Percentiles rank a stretch among this genome's conserved stretches.
Conservation (phyloP, 768 basidiomycete species). For the Panaeolus papilionaceus region DNA sequence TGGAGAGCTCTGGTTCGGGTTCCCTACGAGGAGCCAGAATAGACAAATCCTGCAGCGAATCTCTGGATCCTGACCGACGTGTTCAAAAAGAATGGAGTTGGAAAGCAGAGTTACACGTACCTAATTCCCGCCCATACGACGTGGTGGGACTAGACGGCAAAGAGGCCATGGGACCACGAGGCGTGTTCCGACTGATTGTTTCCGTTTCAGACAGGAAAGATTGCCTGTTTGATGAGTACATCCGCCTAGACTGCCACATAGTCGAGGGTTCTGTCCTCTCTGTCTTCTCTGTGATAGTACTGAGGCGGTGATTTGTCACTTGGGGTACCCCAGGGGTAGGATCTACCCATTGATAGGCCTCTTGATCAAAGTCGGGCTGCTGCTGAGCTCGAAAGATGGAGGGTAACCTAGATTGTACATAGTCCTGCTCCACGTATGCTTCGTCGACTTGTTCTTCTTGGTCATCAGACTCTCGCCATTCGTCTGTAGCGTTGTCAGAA, state of each 20-base stretch:
- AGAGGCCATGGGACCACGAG: conserved; percentile 47
- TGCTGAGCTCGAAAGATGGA: conserved; percentile 69
- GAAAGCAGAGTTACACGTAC: conserved; percentile 39
- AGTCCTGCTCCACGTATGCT: conserved; percentile 26
- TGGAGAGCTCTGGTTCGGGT: conserved; percentile 51
- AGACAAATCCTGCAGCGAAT: conserved; percentile 2
- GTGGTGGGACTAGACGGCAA: conserved; percentile 51
- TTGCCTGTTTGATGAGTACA: background rate
- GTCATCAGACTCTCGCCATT: conserved; percentile 17
- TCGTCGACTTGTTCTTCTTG: conserved; percentile 20
- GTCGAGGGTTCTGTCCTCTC: conserved; percentile 68
- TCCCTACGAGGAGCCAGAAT: background rate
- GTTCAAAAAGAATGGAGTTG: background rate
- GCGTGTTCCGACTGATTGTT: conserved; percentile 17
- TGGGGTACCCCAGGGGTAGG: conserved; percentile 27
- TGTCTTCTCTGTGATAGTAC: conserved; percentile 71
- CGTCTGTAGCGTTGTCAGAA: conserved; percentile 14
- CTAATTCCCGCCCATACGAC: conserved; percentile 69
- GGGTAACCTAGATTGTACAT: conserved; percentile 51
- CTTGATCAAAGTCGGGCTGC: conserved; percentile 44
- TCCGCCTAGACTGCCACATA: conserved; percentile 48
- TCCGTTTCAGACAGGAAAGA: conserved; percentile 1
- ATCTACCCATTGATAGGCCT: conserved; percentile 36
- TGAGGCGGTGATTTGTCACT: conserved; percentile 45
- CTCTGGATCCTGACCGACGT: background rate